phyloP scores from a whole-genome alignment of 1,139 yeast genomes.

The Debaryomyces sp. region DNA sequence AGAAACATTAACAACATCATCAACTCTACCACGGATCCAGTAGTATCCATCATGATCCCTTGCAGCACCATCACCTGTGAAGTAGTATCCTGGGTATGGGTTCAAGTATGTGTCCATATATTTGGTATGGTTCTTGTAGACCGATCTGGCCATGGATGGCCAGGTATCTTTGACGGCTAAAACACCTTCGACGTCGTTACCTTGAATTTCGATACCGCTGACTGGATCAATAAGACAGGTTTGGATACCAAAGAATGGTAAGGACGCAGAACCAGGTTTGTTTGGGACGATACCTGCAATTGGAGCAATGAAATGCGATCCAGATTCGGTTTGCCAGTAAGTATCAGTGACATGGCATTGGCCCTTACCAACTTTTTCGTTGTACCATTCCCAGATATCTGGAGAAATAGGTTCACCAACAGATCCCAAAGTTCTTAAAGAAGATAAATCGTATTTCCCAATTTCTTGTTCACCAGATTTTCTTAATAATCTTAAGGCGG shows the following conservation, averaged over 20 bases:
- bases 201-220: conserved; percentile 76
- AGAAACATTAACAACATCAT: conserved; percentile 95
- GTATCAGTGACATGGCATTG: conserved; percentile 91
- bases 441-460: conserved; percentile 82
- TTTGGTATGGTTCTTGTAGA: conserved; percentile 87
- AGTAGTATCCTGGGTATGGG: conserved; percentile 95
- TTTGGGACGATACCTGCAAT: conserved; percentile 93
- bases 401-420: conserved; percentile 99
- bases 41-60: conserved; percentile 96
- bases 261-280: conserved; percentile 96
- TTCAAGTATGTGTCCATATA: conserved; percentile 91
- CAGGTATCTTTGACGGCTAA: conserved; percentile 86
- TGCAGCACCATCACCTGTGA: conserved; percentile 99
- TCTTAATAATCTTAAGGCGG: conserved; percentile 92
- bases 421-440: conserved; percentile 92
- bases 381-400: conserved; percentile 98
- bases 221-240: conserved; percentile 93
- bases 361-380: conserved; percentile 86
- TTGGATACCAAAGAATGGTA: conserved; percentile 94
- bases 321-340: conserved; percentile 99
- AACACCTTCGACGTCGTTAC: conserved; percentile 96
- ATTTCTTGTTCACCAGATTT: conserved; percentile 89
- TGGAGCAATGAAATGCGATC: conserved; percentile 95
- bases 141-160: conserved; percentile 99
- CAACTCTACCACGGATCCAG: conserved; percentile 99